These are phyloP conservation scores for Exophiala aquamarina DNA, from an alignment of 2,329 filamentous ascomycete species.

Conservation along the genomic window DNA sequence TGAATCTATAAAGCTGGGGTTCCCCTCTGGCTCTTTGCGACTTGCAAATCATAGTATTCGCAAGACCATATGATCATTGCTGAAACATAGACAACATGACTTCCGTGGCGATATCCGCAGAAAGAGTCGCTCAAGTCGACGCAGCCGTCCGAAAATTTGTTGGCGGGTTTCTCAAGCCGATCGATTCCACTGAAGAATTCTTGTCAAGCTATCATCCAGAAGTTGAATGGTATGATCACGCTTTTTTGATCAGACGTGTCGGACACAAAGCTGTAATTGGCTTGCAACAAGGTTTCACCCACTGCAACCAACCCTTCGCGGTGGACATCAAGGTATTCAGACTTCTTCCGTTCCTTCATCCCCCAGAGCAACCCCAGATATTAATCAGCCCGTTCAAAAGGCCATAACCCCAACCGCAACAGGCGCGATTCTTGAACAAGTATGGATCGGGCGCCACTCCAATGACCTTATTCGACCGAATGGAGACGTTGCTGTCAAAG, in stretches of 20 bases:
- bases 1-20: too few species aligned
- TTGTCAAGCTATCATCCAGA: slow-evolving; percentile 11
- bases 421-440: slow-evolving; percentile 12
- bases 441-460: slow-evolving; percentile 6
- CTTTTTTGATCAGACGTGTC: slow-evolving; percentile 9
- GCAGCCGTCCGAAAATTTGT: slow-evolving; percentile 6
- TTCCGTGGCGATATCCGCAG: slow-evolving; percentile 4
- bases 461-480: slow-evolving; percentile 12
- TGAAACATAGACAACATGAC: neutral
- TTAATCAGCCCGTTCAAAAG: too few species aligned
- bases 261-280: slow-evolving; percentile 11
- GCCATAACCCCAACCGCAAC: slow-evolving; percentile 9
- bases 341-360: neutral
- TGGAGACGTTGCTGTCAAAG: slow-evolving; percentile 13
- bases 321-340: slow-evolving; percentile 9
- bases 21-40: too few species aligned
- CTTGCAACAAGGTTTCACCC: slow-evolving; percentile 7
- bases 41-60: too few species aligned
- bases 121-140: slow-evolving; percentile 9
- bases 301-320: slow-evolving; percentile 15
- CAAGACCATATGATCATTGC: too few species aligned
- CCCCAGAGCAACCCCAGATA: too few species aligned
- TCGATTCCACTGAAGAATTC: slow-evolving; percentile 8
- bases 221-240: slow-evolving; percentile 13
- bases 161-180: slow-evolving; percentile 6